Percentiles rank a stretch among this genome's conserved stretches.
Evolutionary conservation across 1,284 basidiomycete genomes (phyloP).

Genomic region (Ceratobasidium sp.): DNA sequence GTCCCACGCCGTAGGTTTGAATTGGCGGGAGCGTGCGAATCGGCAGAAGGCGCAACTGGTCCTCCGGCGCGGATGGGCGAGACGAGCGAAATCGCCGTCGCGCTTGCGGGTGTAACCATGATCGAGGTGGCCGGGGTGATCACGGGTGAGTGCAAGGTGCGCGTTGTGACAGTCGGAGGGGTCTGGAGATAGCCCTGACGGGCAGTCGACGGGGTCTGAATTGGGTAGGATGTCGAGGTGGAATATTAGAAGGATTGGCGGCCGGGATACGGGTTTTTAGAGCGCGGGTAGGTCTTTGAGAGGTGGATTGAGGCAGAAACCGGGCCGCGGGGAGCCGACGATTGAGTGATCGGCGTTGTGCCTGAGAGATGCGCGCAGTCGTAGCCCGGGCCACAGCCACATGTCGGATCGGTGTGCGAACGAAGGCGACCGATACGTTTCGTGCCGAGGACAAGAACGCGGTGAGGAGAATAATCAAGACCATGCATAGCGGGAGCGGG

Average conservation of each 20-base stretch:
- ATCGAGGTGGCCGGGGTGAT: not conserved
- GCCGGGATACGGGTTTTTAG: not conserved
- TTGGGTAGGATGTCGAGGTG: not conserved
- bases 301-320: not conserved
- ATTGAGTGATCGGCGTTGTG: not conserved
- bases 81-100: conserved; percentile 14
- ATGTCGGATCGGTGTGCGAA: not conserved
- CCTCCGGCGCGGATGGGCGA: conserved; percentile 4
- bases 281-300: not conserved
- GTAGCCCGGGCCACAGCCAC: not conserved
- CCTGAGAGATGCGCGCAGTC: not conserved
- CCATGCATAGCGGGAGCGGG: not conserved
- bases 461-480: not conserved
- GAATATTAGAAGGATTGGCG: not conserved
- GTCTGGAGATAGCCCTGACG: not conserved
- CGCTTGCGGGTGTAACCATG: conserved; percentile 28
- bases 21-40: not conserved
- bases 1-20: not conserved
- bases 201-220: conserved; percentile 20
- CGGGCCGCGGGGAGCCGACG: not conserved
- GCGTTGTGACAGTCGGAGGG: not conserved
- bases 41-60: not conserved
- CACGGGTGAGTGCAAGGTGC: not conserved
- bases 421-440: not conserved
- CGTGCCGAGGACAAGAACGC: not conserved